Evolutionary conservation across 2,329 filamentous ascomycete genomes (phyloP), one percentile per base, ranked within the genome.

Genomic region (Talaromyces albobiverticillius): DNA sequence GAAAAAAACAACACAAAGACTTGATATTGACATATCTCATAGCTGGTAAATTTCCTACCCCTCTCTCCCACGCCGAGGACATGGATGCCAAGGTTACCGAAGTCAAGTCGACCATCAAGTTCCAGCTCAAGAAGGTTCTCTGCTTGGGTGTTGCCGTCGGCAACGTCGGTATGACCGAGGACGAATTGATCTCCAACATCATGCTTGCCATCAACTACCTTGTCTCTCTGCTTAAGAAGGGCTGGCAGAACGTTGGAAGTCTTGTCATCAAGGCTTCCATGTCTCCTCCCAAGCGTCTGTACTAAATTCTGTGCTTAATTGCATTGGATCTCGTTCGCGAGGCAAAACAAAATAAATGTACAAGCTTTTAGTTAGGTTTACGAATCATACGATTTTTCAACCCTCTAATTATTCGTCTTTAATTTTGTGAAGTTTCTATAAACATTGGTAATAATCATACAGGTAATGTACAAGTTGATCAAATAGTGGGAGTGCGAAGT

Each of bases 121-220:
- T 99, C 89, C 92, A 99, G 86, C 85, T 99, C 74, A 99, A 99
- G 90, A 99, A 99, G 90, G 94, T 99, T 77, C 86, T 99, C 69
- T 99, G 94, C 86, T 92, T 99, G 86, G 94, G 93, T 88, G 93
- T 97, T 76, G 94, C 94, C 69, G 90, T 99, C 73, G 94, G 94
- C 76, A 96, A 99, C 81, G 94, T 99, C 71, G 91, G 87, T 71
- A 99, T 99, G 94, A 88, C 84, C 64, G 82, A 90, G 82, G 94
- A 99, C 74, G 90, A 96, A 84, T 82, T 99, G 67, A 87, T 99
- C 67, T 89, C 85, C 75, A 99, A 99, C 88, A 92, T 97, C 81
- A 99, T 99, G 94, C 82, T 99, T 82, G 85, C 93, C 80, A 97
- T 99, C 88, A 99, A 99, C 89, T 99, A 99, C 87, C 87, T 99